Evolutionary conservation across 2,329 filamentous ascomycete genomes (phyloP).

Genomic region (Botrytis fragariae): DNA sequence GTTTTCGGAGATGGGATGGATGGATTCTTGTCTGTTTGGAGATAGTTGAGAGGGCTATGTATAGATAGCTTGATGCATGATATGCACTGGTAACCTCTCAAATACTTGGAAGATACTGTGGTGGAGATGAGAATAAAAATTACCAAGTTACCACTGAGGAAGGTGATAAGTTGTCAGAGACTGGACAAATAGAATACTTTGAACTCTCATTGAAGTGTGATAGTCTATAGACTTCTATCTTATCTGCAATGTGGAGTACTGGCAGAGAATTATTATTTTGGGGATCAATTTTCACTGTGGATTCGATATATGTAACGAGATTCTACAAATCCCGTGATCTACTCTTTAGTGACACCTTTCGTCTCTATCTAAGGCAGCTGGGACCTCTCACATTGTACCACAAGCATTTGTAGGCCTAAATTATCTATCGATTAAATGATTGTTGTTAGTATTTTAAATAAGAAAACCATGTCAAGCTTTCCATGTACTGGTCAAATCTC

Average conservation of each 20-base stretch:
- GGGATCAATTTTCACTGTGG: no score
- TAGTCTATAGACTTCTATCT: not conserved
- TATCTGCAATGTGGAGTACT: no score
- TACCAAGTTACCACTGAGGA: no score
- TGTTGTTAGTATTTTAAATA: no score
- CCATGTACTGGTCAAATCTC: not conserved
- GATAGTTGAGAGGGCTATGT: not conserved
- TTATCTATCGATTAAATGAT: no score
- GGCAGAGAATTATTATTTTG: no score
- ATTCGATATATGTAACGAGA: not conserved
- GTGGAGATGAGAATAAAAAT: no score
- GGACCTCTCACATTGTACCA: fast-evolving
- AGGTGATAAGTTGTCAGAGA: no score
- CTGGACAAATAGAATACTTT: fast-evolving
- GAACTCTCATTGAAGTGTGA: fast-evolving
- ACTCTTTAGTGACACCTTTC: not conserved
- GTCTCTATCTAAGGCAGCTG: not conserved
- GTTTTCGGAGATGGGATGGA: not conserved
- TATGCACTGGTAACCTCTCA: not conserved
- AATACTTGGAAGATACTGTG: no score
- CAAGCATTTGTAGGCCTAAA: no score
- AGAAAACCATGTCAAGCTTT: fast-evolving
- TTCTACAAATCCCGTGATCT: not conserved
- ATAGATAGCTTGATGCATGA: not conserved
- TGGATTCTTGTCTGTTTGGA: not conserved